phyloP scores from a whole-genome alignment of 352 stramenopile genomes.

The Chrysophaeum taylorii region DNA sequence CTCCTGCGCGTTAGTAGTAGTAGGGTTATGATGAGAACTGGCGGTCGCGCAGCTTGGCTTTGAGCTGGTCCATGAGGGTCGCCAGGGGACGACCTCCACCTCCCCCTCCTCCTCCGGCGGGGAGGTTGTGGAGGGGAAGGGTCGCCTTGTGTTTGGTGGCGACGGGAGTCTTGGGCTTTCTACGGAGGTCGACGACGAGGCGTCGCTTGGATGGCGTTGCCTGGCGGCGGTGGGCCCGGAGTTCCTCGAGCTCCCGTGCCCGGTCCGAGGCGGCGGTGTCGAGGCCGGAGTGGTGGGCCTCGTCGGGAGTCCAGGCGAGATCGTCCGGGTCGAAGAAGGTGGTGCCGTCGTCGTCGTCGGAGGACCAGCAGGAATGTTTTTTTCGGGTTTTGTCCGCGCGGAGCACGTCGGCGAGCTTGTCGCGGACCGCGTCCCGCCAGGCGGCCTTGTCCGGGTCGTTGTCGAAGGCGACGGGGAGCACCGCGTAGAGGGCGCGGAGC shows the following conservation, averaged over 20 bases:
- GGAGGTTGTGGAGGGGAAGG: no score
- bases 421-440: constrained; percentile 1
- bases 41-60: no score
- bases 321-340: neutral
- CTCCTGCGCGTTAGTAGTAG: no score
- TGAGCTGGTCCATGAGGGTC: no score
- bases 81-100: no score
- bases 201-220: no score
- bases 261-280: neutral
- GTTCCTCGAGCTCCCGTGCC: neutral
- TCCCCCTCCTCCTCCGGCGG: no score
- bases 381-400: neutral
- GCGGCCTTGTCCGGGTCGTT: constrained; percentile 36
- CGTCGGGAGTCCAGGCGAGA: neutral
- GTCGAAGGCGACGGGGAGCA: constrained; percentile 29
- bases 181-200: no score
- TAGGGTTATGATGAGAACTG: no score
- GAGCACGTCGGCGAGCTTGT: neutral
- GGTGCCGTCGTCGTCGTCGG: neutral
- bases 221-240: neutral
- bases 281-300: neutral
- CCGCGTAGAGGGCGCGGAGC: constrained; percentile 31
- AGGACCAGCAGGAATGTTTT: neutral
- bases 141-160: no score
- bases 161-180: no score